Base-by-base conservation (phyloP, 129 eudicot species). In the Lactuca sativa region DNA sequence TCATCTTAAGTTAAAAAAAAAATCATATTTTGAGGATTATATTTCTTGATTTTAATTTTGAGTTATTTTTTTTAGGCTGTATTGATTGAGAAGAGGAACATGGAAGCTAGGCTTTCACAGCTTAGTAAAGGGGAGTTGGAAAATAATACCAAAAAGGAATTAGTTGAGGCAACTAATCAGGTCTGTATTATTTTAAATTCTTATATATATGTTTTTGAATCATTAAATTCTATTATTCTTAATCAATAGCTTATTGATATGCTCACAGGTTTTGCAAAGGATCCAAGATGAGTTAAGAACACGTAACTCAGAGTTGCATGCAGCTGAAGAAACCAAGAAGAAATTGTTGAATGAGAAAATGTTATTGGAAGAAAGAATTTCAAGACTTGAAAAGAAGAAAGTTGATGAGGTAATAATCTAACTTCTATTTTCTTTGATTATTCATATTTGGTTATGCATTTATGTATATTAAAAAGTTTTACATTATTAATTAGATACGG, bases 161-260 rank as follows among this genome's bases (percentile, higher is more conserved):
- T 83, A 71, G 89, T 83, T 55, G 97, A 86, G 59, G 82, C 91
- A 70, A 86, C 91, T 78, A 95, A 85, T 81, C 91, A 87, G 97
- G 99, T 95, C 15, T 49, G 47, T 31, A 38, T 47, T 12, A 10
- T 11, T 47, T 47, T 10, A 43, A 43, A 9, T 4, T 41, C 7
- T 1, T 41, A 41, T 41, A 41, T 41, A 41, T 41, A 1, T 38
- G 1, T 41, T 41, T 41, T 41, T 41, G 48, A 41, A 1, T 41
- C 11, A 31, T 64, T 10, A n/a, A n/a, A 30, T 68, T 0, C 54
- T 33, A 9, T 33, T 57, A 11, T 17, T 16, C 21, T 60, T 49
- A 70, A 13, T 77, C 9, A 69, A 41, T 54, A 44, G 60, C 53
- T 40, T 56, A 12, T 71, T 40, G 4, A 41, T 56, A 71, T 34